Evolutionary conservation across 2,329 filamentous ascomycete genomes (phyloP).

Genomic region (Fusarium guadeloupense): DNA sequence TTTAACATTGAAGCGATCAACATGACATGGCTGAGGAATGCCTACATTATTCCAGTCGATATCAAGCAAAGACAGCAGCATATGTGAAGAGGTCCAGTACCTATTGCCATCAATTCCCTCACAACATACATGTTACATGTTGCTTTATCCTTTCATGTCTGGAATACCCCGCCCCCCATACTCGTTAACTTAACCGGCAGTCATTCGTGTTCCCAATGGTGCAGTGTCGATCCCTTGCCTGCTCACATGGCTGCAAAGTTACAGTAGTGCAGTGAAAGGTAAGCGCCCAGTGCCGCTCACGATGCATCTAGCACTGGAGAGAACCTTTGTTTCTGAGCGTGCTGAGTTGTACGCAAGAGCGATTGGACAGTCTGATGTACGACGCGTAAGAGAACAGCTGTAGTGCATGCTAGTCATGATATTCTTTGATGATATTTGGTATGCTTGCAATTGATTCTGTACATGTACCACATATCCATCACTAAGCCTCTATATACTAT

Average conservation of each 20-base stretch:
- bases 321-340: background rate
- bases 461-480: too few relatives aligned
- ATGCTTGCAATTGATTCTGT: background rate
- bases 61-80: background rate
- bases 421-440: background rate
- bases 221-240: conserved; percentile 15
- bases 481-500: too few relatives aligned
- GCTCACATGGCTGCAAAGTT: background rate
- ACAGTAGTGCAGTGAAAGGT: background rate
- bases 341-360: conserved; percentile 10
- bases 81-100: background rate
- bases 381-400: background rate
- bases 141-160: background rate
- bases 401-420: background rate
- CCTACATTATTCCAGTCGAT: conserved; percentile 14
- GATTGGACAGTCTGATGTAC: background rate
- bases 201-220: background rate
- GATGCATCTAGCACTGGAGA: background rate
- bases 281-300: background rate
- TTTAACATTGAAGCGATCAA: conserved; percentile 17
- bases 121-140: background rate
- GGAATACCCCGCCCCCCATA: conserved; percentile 7
- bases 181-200: background rate
- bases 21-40: conserved; percentile 13
- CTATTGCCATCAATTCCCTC: background rate